These are phyloP conservation scores for Claviceps sp. DNA, from an alignment of 2,329 filamentous ascomycete genomes.

Conservation along the genomic window DNA sequence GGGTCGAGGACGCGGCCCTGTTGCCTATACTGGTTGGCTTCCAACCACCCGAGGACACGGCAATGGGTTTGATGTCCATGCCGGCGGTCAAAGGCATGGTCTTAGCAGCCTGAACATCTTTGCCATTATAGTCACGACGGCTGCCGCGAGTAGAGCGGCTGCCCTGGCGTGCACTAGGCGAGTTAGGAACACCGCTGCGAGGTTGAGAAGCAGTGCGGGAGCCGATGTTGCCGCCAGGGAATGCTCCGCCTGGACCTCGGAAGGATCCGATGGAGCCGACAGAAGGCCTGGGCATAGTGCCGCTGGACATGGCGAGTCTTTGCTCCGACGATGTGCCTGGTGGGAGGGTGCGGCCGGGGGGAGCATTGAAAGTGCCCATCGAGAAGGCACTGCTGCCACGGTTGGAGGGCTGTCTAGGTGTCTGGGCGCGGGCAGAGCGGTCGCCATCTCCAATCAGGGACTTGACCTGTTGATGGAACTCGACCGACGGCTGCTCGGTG, in stretches of 20 bases:
- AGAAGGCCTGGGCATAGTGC: conserved; percentile 31
- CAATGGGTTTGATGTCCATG: conserved; percentile 68
- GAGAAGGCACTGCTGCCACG: conserved; percentile 35
- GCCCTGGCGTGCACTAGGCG: conserved; percentile 47
- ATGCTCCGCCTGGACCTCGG: conserved; percentile 35
- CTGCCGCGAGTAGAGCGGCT: conserved; percentile 52
- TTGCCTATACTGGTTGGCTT: conserved; percentile 63
- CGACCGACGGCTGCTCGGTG: conserved; percentile 87
- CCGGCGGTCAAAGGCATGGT: conserved; percentile 84
- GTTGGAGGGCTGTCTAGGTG: conserved; percentile 42
- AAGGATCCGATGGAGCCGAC: conserved; percentile 30
- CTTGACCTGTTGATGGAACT: conserved; percentile 88
- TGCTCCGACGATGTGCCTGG: conserved; percentile 65
- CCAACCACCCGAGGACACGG: conserved; percentile 66
- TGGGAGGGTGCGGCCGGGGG: conserved; percentile 45
- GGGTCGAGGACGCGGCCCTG: conserved; percentile 23
- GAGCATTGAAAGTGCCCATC: conserved; percentile 59
- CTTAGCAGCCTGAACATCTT: conserved; percentile 62
- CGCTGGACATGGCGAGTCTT: conserved; percentile 54
- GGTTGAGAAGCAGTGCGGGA: conserved; percentile 48
- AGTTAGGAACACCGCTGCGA: conserved; percentile 50
- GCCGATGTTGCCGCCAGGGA: conserved; percentile 50
- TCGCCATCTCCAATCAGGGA: conserved; percentile 67
- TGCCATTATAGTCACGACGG: conserved; percentile 45
- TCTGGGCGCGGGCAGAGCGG: conserved; percentile 45